Evolutionary conservation across 176 grass and related monocot species (phyloP).

Genomic region (bread wheat (Triticum aestivum)): DNA sequence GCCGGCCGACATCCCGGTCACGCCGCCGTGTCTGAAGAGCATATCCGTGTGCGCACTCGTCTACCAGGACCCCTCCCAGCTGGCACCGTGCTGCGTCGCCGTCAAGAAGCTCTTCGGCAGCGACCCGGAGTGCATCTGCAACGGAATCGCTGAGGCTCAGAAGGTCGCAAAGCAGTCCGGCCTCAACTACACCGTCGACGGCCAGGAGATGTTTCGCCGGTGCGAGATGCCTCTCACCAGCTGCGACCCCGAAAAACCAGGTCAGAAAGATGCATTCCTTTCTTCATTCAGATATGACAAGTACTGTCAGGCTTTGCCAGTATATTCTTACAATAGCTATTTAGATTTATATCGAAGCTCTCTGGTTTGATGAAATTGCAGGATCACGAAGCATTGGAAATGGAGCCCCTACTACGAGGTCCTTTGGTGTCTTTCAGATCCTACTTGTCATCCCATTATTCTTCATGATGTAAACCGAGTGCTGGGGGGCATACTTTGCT

Average conservation of each 20-base stretch:
- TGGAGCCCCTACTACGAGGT: background rate
- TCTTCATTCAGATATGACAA: background rate
- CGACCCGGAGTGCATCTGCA: background rate
- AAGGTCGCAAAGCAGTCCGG: background rate
- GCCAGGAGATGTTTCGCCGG: background rate
- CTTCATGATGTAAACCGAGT: background rate
- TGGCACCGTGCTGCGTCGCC: background rate
- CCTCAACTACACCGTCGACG: background rate
- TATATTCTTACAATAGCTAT: background rate
- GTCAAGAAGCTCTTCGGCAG: background rate
- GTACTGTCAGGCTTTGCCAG: background rate
- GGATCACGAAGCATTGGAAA: background rate
- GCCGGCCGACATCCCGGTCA: background rate
- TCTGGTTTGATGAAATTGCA: background rate
- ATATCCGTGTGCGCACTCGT: background rate
- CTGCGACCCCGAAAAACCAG: background rate
- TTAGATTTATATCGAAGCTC: background rate
- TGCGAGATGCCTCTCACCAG: background rate
- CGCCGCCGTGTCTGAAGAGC: background rate
- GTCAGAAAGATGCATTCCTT: background rate
- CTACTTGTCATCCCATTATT: background rate
- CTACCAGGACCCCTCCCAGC: background rate
- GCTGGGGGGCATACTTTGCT: too few species aligned
- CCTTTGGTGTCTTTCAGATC: background rate
- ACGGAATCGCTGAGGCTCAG: background rate